Conservation (phyloP, 1,284 basidiomycete species). For the Malassezia pachydermatis region DNA sequence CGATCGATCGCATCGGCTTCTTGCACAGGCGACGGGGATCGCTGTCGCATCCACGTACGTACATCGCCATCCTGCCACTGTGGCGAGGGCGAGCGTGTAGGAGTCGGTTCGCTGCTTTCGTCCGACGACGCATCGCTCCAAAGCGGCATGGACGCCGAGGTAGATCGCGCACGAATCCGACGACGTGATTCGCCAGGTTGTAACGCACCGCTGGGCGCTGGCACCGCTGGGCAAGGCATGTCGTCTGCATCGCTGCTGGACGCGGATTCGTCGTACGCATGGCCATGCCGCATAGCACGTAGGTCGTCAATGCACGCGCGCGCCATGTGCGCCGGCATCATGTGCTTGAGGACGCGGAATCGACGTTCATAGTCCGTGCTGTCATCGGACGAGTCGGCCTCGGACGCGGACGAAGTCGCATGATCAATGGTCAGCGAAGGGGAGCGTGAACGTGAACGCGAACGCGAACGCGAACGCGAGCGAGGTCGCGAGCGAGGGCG, state of each 20-base stretch:
- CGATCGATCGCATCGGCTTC: conserved; percentile 32
- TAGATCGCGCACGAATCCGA: conserved; percentile 21
- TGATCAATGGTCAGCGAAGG: too few species aligned
- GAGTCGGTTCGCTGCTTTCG: conserved; percentile 2
- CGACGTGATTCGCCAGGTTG: conserved; percentile 30
- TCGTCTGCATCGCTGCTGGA: neutral
- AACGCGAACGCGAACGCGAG: neutral
- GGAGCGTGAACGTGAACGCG: neutral
- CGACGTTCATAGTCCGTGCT: conserved; percentile 39
- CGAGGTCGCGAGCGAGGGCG: neutral
- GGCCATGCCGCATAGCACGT: conserved; percentile 40
- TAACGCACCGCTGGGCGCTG: conserved; percentile 9
- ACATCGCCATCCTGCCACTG: conserved; percentile 17
- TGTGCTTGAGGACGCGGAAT: conserved; percentile 37
- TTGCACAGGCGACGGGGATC: neutral
- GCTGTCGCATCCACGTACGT: neutral
- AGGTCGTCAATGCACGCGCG: conserved; percentile 41
- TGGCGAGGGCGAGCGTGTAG: neutral
- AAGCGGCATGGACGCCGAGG: conserved; percentile 15
- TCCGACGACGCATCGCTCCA: conserved; percentile 25
- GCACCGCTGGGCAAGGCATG: too few species aligned
- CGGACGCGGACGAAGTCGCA: neutral
- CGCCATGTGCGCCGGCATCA: conserved; percentile 44
- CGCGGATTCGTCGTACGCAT: conserved; percentile 30
- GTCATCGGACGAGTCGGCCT: conserved; percentile 15